Evolutionary conservation across 306 rosid genomes (phyloP), one percentile per base, ranked within the genome.

Genomic region (Macrotyloma uniflorum): DNA sequence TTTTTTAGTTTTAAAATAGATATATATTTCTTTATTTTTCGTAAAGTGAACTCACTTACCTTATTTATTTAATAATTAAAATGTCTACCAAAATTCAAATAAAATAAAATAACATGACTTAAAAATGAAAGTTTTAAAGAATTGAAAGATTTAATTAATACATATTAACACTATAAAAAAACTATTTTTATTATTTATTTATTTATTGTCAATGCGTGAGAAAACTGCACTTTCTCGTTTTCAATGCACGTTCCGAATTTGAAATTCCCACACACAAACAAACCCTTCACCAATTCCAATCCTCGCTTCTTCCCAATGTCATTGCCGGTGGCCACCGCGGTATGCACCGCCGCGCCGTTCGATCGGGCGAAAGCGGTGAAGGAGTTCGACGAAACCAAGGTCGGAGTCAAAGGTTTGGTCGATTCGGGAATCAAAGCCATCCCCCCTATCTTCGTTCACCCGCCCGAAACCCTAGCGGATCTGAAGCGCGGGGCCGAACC

Each of bases 391-490:
- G 89, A 89, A 57, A 67, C 92, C 5, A 91, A 88, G 70, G 51
- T 82, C n/a, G 94, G 97, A 23, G 97, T 89, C 9, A 91, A 89
- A 80, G 97, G 94, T n/a, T 68, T 91, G 4, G 64, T 80, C 0
- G 97, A 91, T 45, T 74, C 94, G 5, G 91, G 91, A 8, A 50
- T 91, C 55, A 18, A 80, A n/a, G 75, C 87, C 43, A 75, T 91
- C 36, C 93, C 92, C 1, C 14, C 79, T 2, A 71, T 91, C 87
- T 91, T 91, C 85, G 77, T 85, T 22, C 86, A 86, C 65, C 91
- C 94, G 2, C 86, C 86, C 4, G 91, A 89, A 65, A 74, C 75
- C 24, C 67, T 83, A 8, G 59, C 73, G n/a, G 88, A 77, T n/a
- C 82, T 85, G 6, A 23, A 42, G 53, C 12, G 82, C 40, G 24